These are phyloP conservation scores for Puccinia hordei DNA, from an alignment of 1,284 basidiomycete species.

Conservation along the genomic window DNA sequence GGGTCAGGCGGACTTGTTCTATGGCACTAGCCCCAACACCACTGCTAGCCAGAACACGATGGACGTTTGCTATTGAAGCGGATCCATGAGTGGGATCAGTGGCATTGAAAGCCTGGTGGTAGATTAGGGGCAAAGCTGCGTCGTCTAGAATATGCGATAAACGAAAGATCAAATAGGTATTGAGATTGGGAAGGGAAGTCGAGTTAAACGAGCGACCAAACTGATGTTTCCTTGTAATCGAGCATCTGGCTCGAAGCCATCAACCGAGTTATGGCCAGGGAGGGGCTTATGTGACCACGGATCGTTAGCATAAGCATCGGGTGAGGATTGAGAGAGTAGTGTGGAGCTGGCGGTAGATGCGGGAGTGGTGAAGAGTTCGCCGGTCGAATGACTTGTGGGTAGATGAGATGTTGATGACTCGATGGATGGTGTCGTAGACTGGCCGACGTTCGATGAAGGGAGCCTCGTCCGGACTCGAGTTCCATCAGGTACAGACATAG, in stretches of 20 bases:
- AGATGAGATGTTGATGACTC: neutral
- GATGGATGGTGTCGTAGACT: neutral
- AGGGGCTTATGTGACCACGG: constrained; percentile 40
- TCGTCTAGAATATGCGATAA: constrained; percentile 65
- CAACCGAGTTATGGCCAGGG: neutral
- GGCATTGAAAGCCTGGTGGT: constrained; percentile 71
- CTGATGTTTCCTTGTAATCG: constrained; percentile 19
- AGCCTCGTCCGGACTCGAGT: neutral
- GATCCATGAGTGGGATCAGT: constrained; percentile 73
- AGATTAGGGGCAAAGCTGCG: constrained; percentile 76
- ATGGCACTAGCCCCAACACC: constrained; percentile 75
- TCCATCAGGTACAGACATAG: constrained; percentile 1
- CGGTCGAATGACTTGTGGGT: constrained; percentile 17
- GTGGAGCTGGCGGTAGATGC: constrained; percentile 20
- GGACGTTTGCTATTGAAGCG: constrained; percentile 76
- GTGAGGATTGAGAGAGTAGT: constrained; percentile 7
- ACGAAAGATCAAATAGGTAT: neutral
- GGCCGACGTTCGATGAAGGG: neutral
- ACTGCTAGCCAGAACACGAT: constrained; percentile 74
- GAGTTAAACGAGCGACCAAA: neutral
- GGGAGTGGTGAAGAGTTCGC: constrained; percentile 26
- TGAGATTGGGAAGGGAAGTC: neutral
- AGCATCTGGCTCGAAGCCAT: constrained; percentile 7
- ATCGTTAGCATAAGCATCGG: constrained; percentile 35
- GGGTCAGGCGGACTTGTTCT: constrained; percentile 68